Percentiles rank a stretch among this genome's conserved stretches.
phyloP scores from a whole-genome alignment of 2,329 filamentous ascomycete species.

The Diaporthe humulicola region DNA sequence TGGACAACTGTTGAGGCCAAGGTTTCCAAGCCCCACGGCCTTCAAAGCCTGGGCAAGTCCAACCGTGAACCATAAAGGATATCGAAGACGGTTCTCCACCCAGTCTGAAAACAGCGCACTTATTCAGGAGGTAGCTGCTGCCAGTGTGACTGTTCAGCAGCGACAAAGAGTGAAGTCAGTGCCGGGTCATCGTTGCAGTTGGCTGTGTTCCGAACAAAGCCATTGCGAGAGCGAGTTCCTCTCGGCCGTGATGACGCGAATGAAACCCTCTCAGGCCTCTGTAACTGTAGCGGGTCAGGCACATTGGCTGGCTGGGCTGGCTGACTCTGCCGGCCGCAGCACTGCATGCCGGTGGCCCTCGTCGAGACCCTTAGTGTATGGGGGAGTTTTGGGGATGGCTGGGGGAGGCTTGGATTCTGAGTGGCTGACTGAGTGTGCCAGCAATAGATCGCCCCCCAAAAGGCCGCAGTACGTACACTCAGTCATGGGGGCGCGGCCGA shows the following conservation, averaged over 20 bases:
- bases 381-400: background rate
- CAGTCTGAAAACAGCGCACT: background rate
- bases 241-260: background rate
- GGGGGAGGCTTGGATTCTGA: conserved; percentile 2
- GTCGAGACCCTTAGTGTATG: background rate
- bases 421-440: conserved; percentile 19
- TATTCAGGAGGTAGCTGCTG: background rate
- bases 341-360: background rate
- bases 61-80: background rate
- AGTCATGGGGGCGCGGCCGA: conserved; percentile 24
- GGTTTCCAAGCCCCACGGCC: background rate
- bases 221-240: background rate
- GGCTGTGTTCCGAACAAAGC: background rate
- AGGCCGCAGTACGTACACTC: background rate
- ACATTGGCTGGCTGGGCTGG: background rate
- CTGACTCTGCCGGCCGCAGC: conserved; percentile 18
- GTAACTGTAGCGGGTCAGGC: conserved; percentile 15
- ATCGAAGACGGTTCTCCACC: background rate
- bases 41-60: background rate
- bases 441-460: conserved; percentile 13
- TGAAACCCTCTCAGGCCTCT: conserved; percentile 6
- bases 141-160: background rate
- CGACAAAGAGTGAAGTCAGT: background rate
- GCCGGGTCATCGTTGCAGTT: background rate
- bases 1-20: conserved; percentile 1